These are phyloP conservation scores for Phytophthora syringae DNA, from an alignment of 352 stramenopile genomes.

Conservation along the genomic window DNA sequence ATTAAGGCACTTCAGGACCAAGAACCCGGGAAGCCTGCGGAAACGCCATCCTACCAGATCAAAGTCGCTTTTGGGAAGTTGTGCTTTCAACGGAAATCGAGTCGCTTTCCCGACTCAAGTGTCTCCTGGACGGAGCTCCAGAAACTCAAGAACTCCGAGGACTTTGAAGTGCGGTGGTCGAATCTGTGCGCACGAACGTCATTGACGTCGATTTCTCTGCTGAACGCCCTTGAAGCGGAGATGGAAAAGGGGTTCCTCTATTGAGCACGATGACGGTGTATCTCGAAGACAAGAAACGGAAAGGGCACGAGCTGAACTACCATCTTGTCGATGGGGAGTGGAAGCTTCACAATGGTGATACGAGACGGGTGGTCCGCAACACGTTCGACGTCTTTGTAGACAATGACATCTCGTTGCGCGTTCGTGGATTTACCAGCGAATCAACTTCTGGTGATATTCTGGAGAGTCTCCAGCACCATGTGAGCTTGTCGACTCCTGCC, in stretches of 20 bases:
- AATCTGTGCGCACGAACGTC: not conserved
- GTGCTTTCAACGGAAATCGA: not conserved
- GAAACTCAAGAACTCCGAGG: not conserved
- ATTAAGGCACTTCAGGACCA: not conserved
- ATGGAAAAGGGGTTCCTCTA: not conserved
- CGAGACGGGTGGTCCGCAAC: not conserved
- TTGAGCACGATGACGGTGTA: not conserved
- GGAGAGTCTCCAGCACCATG: conserved; percentile 11
- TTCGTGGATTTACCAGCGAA: not conserved
- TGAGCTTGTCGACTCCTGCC: not conserved
- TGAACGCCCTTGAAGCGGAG: not conserved
- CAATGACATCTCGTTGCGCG: conserved; percentile 6
- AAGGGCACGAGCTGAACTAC: not conserved
- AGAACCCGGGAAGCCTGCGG: no score
- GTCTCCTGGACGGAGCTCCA: not conserved
- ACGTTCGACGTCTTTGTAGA: conserved; percentile 7
- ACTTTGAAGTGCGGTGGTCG: not conserved
- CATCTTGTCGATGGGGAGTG: not conserved
- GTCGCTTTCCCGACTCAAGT: not conserved
- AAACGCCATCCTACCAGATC: not conserved
- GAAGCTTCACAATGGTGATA: not conserved
- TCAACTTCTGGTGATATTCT: not conserved
- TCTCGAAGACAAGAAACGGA: not conserved
- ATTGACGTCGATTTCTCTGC: not conserved
- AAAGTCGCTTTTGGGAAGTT: not conserved